Percentiles rank a stretch among this genome's conserved stretches.
Conservation (phyloP, 305 asterid genomes). For the Fraxinus paxiana region DNA sequence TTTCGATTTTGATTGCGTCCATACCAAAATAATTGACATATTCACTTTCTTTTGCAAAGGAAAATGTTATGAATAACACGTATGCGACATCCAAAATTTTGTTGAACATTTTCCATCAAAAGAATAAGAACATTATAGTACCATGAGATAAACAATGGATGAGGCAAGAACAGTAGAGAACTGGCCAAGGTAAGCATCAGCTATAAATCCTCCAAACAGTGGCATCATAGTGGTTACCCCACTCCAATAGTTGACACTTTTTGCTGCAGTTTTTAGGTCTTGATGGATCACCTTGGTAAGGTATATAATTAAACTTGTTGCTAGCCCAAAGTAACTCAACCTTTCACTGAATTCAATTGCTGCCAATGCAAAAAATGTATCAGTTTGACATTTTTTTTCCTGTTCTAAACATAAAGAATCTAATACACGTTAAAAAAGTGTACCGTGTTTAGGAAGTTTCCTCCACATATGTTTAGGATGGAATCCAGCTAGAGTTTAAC, state of each 20-base stretch:
- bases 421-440: background rate
- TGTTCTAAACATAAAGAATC: background rate
- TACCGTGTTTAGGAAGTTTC: background rate
- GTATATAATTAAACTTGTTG: conserved; percentile 70
- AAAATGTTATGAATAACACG: background rate
- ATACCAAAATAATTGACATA: background rate
- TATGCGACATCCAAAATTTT: background rate
- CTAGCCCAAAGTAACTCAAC: conserved; percentile 70
- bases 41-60: background rate
- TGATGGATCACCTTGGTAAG: conserved; percentile 66
- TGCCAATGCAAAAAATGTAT: conserved; percentile 22
- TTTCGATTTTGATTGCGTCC: background rate
- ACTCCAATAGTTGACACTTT: conserved; percentile 67
- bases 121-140: conserved; percentile 13
- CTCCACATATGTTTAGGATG: background rate
- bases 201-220: conserved; percentile 71
- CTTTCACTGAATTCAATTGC: conserved; percentile 86
- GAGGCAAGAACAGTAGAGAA: conserved; percentile 60
- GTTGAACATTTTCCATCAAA: background rate
- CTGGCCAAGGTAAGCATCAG: conserved; percentile 78
- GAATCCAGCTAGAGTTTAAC: background rate
- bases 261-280: conserved; percentile 77
- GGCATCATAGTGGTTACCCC: conserved; percentile 87
- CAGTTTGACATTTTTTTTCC: background rate
- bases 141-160: conserved; percentile 60